Conservation (phyloP, 1,284 basidiomycete species). For the Phlebopus sp. region DNA sequence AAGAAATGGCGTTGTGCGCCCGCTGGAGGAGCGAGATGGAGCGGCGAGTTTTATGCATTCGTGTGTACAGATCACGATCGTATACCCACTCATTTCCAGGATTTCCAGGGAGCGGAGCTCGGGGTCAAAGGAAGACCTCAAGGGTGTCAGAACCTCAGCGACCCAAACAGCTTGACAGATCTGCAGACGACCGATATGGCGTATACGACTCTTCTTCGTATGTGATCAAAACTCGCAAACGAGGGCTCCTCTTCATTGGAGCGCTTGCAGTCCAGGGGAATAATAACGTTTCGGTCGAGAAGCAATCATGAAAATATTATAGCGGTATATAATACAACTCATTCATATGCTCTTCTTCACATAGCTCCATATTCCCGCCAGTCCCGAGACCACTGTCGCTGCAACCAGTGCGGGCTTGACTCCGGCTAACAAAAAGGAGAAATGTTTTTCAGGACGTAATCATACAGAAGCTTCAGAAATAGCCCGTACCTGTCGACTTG, state of each 20-base stretch:
- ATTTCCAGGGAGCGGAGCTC: slow-evolving; percentile 42
- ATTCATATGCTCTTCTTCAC: slow-evolving; percentile 77
- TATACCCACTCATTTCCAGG: slow-evolving; percentile 41
- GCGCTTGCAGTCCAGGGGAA: slow-evolving; percentile 31
- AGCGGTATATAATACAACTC: slow-evolving; percentile 40
- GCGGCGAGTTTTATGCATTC: slow-evolving; percentile 35
- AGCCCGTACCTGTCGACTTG: slow-evolving; percentile 85
- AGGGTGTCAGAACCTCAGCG: slow-evolving; percentile 40
- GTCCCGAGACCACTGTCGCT: slow-evolving; percentile 83
- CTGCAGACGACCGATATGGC: slow-evolving; percentile 44
- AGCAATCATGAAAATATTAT: slow-evolving; percentile 45
- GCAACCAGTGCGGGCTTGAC: slow-evolving; percentile 86
- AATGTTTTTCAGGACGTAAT: slow-evolving; percentile 33
- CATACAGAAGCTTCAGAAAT: slow-evolving; percentile 30
- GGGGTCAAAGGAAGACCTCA: slow-evolving; percentile 42
- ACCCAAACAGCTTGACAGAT: slow-evolving; percentile 51
- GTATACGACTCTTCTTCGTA: slow-evolving; percentile 31
- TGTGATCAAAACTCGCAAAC: slow-evolving; percentile 29
- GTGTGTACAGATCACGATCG: slow-evolving; percentile 37
- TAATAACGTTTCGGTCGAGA: slow-evolving; percentile 10
- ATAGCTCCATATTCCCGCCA: slow-evolving; percentile 90
- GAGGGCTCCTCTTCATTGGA: slow-evolving; percentile 39
- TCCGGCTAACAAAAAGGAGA: slow-evolving; percentile 65
- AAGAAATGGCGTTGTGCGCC: slow-evolving; percentile 19
- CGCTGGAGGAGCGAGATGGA: slow-evolving; percentile 29